Evolutionary conservation across 2,329 filamentous ascomycete species (phyloP).

Genomic region (Fusarium dimerum): DNA sequence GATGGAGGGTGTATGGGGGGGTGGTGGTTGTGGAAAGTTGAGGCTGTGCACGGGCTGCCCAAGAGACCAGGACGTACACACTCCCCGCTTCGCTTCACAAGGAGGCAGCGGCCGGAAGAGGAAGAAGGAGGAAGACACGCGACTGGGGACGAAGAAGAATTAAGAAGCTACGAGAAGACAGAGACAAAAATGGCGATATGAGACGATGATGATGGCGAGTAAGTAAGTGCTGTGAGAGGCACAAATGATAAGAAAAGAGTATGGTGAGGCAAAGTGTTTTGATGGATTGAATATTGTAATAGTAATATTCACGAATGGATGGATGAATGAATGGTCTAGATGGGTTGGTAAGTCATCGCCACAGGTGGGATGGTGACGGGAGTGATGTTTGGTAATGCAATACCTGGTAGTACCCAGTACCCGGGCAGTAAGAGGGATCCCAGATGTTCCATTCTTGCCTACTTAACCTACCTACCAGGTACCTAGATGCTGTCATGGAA

Average conservation of each 20-base stretch:
- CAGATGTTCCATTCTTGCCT: too few species aligned
- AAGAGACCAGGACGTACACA: conserved; percentile 26
- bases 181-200: background rate
- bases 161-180: conserved; percentile 1
- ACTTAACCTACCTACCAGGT: too few species aligned
- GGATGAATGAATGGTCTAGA: background rate
- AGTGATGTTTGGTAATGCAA: conserved; percentile 9
- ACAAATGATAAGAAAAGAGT: background rate
- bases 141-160: conserved; percentile 5
- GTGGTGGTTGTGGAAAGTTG: conserved; percentile 23
- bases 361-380: conserved; percentile 12
- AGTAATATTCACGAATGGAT: background rate
- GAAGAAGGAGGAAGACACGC: conserved; percentile 20
- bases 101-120: conserved; percentile 29
- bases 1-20: too few species aligned
- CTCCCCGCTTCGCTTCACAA: conserved; percentile 32
- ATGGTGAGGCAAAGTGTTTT: background rate
- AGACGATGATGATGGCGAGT: background rate
- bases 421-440: too few species aligned
- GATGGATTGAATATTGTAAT: background rate
- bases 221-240: background rate
- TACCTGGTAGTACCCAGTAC: too few species aligned
- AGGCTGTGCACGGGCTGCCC: conserved; percentile 34
- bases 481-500: too few species aligned
- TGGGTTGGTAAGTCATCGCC: conserved; percentile 2